phyloP scores from a whole-genome alignment of 2,329 filamentous ascomycete genomes.

The Sphaceloma murrayae region DNA sequence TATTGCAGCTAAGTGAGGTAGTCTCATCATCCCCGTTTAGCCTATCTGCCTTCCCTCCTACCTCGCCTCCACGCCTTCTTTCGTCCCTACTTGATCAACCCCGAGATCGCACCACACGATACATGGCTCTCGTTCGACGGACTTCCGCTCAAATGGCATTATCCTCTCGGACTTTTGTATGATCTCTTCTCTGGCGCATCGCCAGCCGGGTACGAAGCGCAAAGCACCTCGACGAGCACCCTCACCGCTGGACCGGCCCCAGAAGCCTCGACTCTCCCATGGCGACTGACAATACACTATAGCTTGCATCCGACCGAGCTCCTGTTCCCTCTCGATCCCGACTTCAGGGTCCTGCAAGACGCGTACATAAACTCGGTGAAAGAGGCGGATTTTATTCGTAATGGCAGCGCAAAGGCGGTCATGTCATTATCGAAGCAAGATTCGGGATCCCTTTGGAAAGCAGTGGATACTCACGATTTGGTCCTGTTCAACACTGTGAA shows the following conservation, averaged over 20 bases:
- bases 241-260: background rate
- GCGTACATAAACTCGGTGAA: constrained; percentile 62
- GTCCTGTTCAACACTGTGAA: constrained; percentile 63
- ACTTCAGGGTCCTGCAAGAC: constrained; percentile 50
- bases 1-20: constrained; percentile 24
- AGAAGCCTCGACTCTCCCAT: constrained; percentile 40
- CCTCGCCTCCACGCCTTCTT: constrained; percentile 56
- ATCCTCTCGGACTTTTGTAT: constrained; percentile 58
- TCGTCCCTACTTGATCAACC: constrained; percentile 47
- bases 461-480: constrained; percentile 70
- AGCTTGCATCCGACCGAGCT: constrained; percentile 49
- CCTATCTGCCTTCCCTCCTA: constrained; percentile 58
- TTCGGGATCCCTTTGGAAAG: constrained; percentile 71
- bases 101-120: constrained; percentile 42
- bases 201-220: constrained; percentile 24
- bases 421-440: constrained; percentile 82
- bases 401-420: constrained; percentile 79
- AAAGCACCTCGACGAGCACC: background rate
- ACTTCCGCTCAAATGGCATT: constrained; percentile 63
- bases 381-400: constrained; percentile 77
- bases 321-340: constrained; percentile 47
- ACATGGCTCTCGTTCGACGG: constrained; percentile 59
- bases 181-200: constrained; percentile 56
- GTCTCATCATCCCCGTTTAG: constrained; percentile 55
- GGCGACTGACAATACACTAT: constrained; percentile 55